These are phyloP conservation scores for Ilyonectria destructans DNA, from an alignment of 2,329 filamentous ascomycete species.

Conservation along the genomic window DNA sequence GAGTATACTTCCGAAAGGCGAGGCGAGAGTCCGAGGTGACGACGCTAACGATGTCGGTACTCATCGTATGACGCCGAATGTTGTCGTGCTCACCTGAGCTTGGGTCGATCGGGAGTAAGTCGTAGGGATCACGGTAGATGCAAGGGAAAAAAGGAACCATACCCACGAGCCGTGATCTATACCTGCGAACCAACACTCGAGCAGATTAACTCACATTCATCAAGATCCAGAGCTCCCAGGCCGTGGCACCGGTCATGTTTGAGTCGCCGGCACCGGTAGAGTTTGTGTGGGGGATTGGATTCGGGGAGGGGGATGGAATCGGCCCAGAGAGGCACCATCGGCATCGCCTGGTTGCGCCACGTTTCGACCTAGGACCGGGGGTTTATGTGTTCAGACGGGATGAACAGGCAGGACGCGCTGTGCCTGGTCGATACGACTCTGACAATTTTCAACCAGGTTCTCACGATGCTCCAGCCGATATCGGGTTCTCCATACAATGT, in stretches of 20 bases:
- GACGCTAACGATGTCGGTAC: too few relatives aligned
- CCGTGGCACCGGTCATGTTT: not conserved
- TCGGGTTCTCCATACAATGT: not conserved
- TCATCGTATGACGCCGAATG: too few relatives aligned
- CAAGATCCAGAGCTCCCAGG: not conserved
- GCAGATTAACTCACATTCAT: not conserved
- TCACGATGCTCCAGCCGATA: not conserved
- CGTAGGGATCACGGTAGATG: too few relatives aligned
- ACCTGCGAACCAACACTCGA: not conserved
- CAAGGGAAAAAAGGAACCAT: not conserved
- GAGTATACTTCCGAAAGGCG: too few relatives aligned
- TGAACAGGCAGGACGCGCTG: not conserved
- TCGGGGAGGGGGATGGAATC: not conserved
- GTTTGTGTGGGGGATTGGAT: not conserved
- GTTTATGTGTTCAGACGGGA: not conserved
- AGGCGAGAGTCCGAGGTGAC: too few relatives aligned
- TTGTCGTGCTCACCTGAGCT: too few relatives aligned
- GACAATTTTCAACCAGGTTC: not conserved
- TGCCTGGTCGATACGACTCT: too few relatives aligned
- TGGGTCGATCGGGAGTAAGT: too few relatives aligned
- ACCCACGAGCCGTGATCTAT: not conserved
- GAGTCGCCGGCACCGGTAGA: not conserved
- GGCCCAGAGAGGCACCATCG: not conserved
- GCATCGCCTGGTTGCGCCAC: too few relatives aligned
- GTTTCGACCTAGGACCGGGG: too few relatives aligned